Base-by-base conservation (phyloP, 176 grass and related monocot genomes). In the Cocos nucifera region DNA sequence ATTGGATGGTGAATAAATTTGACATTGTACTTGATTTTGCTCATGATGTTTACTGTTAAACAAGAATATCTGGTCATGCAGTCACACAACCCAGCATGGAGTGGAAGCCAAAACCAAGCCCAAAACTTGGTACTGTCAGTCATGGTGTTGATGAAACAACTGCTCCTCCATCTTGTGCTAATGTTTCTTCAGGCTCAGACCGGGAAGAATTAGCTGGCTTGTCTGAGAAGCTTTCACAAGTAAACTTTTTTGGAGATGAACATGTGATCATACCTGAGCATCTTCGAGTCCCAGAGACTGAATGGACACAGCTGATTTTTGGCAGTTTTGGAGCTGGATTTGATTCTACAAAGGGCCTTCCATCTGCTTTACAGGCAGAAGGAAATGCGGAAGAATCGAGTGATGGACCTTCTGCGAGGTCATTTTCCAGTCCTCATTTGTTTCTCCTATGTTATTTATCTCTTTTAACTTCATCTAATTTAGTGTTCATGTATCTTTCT, bases 91-190 rank as follows among this genome's bases (percentile, higher is more conserved):
- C 30, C 73, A 48, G 70, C 77, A 66, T 86, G 65, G 88, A 86
- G 64, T 91, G 88, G 88, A 86, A 86, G 65, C 83, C 83, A 15
- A 91, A 91, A 86, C 78, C 88, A 68, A 52, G 64, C 60, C 76
- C 72, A 64, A 86, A 66, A 50, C 57, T 69, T 54, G 50, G 53
- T 48, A 57, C 23, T 72, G 58, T 32, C 24, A 77, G 61, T 54
- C 51, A 27, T 67, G 51, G 17, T 62, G 52, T 75, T 69, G 54
- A 21, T 64, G 22, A 50, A 59, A 29, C 50, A 26, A 35, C 21
- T 62, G 49, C 75, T 16, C 49, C 23, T 73, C 71, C 76, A 64
- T 30, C 62, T 58, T 69, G 59, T 50, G 57, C 35, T 14, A 14
- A 44, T 44, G 9, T 44, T 44, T 44, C 35, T 12, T 12, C 35